phyloP scores from a whole-genome alignment of 2,329 filamentous ascomycete genomes.

The Chrysoporthe deuterocubensis region DNA sequence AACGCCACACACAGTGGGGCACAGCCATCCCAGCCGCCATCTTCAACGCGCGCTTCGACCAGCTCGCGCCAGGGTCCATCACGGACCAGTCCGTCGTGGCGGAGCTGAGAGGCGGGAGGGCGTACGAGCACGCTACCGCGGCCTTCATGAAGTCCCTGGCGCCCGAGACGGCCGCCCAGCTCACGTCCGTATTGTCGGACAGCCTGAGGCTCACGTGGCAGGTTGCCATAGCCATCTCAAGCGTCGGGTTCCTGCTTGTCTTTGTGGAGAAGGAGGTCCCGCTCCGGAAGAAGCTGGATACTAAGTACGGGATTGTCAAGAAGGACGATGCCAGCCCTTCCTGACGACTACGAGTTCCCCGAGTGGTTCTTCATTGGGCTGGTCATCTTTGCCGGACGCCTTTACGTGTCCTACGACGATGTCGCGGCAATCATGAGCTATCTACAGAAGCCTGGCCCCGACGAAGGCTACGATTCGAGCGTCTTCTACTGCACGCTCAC shows the following conservation, averaged over 20 bases:
- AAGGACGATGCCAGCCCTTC: neutral
- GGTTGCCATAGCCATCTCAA: constrained; percentile 34
- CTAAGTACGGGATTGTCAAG: neutral
- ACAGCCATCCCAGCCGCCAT: constrained; percentile 48
- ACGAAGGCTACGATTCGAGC: too few relatives aligned
- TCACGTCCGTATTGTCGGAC: constrained; percentile 29
- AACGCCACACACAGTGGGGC: constrained; percentile 39
- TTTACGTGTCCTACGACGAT: too few relatives aligned
- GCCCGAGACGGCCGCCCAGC: neutral
- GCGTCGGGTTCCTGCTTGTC: constrained; percentile 30
- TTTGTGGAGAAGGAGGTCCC: neutral
- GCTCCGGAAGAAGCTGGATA: neutral
- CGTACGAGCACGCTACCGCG: neutral
- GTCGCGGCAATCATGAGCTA: too few relatives aligned
- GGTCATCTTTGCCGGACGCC: too few relatives aligned
- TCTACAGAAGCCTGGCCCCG: too few relatives aligned
- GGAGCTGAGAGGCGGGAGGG: neutral
- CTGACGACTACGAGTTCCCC: too few relatives aligned
- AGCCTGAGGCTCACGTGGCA: constrained; percentile 14
- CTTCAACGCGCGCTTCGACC: constrained; percentile 38
- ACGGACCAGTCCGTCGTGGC: constrained; percentile 26
- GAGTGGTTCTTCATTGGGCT: too few relatives aligned
- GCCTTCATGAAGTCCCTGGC: neutral
- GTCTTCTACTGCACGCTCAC: too few relatives aligned
- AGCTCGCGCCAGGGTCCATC: constrained; percentile 25